Conservation (phyloP, 495 filamentous ascomycete species). For the Daldinia caldariorum region DNA sequence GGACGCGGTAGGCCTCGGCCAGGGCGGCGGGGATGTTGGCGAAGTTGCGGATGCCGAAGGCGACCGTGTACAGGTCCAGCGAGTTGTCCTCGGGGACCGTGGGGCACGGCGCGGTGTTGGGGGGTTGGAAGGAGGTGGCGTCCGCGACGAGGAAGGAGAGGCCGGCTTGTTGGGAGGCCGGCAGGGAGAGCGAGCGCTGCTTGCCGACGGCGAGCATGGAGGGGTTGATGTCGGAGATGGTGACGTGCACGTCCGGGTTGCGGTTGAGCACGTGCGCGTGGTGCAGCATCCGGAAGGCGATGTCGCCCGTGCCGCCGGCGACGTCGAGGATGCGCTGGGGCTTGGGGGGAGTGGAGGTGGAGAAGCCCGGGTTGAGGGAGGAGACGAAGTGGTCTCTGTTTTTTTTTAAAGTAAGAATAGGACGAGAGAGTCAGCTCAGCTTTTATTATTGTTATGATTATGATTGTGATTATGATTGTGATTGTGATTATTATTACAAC, state of each 20-base stretch:
- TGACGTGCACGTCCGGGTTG: conserved; percentile 81
- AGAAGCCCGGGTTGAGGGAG: conserved; percentile 84
- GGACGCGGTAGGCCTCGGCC: conserved; percentile 81
- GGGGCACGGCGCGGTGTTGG: background rate
- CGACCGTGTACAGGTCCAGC: conserved; percentile 94
- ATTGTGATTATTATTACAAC: too few relatives aligned
- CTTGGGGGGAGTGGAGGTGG: conserved; percentile 59
- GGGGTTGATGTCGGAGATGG: conserved; percentile 93
- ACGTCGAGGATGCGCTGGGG: conserved; percentile 88
- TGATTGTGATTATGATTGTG: too few relatives aligned
- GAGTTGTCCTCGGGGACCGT: conserved; percentile 63
- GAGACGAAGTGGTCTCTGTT: conserved; percentile 89
- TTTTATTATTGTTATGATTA: too few relatives aligned
- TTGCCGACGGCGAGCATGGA: conserved; percentile 90
- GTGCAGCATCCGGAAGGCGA: conserved; percentile 96
- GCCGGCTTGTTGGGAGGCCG: conserved; percentile 56
- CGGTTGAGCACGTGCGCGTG: conserved; percentile 83
- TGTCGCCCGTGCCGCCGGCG: conserved; percentile 96
- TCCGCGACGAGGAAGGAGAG: conserved; percentile 89
- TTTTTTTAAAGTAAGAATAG: too few relatives aligned
- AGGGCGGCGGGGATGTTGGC: conserved; percentile 84
- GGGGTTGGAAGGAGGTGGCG: conserved; percentile 76
- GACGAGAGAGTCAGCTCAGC: too few relatives aligned
- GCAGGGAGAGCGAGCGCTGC: conserved; percentile 68
- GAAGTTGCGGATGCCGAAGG: conserved; percentile 98